Percentiles rank a stretch among this genome's conserved stretches.
phyloP scores from a whole-genome alignment of 352 stramenopile species.

The Pythium insidiosum region DNA sequence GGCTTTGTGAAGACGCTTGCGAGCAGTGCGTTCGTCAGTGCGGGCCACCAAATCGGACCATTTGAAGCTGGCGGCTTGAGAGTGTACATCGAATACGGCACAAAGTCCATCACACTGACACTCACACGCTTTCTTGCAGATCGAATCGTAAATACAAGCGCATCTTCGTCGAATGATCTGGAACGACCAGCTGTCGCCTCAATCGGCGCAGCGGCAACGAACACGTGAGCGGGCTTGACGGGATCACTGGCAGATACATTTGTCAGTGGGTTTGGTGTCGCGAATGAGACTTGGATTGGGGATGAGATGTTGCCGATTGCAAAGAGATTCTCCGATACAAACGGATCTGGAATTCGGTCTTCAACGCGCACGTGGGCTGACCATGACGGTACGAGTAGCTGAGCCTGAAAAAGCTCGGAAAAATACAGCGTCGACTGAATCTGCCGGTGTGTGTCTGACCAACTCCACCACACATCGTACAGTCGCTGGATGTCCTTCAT shows the following conservation, averaged over 20 bases:
- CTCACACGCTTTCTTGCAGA: constrained; percentile 40
- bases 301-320: constrained; percentile 43
- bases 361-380: constrained; percentile 32
- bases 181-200: constrained; percentile 43
- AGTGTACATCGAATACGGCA: constrained; percentile 56
- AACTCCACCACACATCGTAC: constrained; percentile 72
- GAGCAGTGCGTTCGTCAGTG: constrained; percentile 53
- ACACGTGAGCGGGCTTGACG: constrained; percentile 22
- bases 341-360: constrained; percentile 32
- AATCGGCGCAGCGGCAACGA: constrained; percentile 52
- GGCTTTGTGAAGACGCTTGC: constrained; percentile 43
- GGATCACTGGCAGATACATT: no score
- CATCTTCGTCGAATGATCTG: constrained; percentile 59
- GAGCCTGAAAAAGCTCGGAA: constrained; percentile 45
- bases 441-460: constrained; percentile 17
- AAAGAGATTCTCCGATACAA: constrained; percentile 28
- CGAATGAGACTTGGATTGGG: constrained; percentile 29
- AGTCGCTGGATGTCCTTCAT: constrained; percentile 55
- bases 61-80: constrained; percentile 23
- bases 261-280: no score
- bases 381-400: constrained; percentile 54
- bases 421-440: constrained; percentile 29
- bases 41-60: constrained; percentile 56
- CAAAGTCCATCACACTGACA: constrained; percentile 83
- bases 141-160: constrained; percentile 65